Evolutionary conservation across 176 grass and related monocot species (phyloP).

Genomic region (Hordeum marinum): DNA sequence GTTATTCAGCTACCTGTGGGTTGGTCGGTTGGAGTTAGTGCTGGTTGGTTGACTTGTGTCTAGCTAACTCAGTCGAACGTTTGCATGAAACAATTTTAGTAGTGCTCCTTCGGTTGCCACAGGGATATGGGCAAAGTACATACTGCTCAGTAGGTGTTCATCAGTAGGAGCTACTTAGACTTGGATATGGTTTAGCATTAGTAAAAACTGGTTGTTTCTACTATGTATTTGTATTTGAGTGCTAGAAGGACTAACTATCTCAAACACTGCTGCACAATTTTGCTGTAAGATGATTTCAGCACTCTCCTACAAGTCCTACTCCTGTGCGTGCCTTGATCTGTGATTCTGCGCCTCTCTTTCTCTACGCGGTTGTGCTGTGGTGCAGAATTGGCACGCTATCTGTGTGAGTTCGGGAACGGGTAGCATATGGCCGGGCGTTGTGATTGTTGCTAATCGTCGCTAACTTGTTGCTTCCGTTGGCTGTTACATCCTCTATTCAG

Average conservation of each 20-base stretch:
- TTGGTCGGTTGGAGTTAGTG: conserved; percentile 2
- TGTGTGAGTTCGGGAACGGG: background rate
- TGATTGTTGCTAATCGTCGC: background rate
- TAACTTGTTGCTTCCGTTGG: background rate
- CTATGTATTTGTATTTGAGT: background rate
- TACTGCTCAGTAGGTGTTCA: background rate
- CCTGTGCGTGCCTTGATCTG: conserved; percentile 36
- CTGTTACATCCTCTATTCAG: background rate
- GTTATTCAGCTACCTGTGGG: background rate
- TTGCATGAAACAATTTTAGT: background rate
- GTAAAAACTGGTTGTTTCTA: background rate
- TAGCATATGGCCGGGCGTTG: background rate
- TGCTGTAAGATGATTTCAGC: conserved; percentile 36
- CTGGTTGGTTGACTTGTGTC: conserved; percentile 19
- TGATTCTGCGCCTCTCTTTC: background rate
- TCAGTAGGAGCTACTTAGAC: background rate
- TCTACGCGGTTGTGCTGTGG: background rate
- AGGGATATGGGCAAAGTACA: background rate
- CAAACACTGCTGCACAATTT: background rate
- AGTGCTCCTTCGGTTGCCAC: background rate
- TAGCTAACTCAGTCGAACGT: background rate
- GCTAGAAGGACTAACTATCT: background rate
- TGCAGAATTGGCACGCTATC: background rate
- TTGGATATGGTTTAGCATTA: no score
- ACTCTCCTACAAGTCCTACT: conserved; percentile 88